Percentiles rank a stretch among this genome's conserved stretches.
These are phyloP conservation scores for Pseudotsuga menziesii DNA, from an alignment of 75 land plant species.

Conservation along the genomic window DNA sequence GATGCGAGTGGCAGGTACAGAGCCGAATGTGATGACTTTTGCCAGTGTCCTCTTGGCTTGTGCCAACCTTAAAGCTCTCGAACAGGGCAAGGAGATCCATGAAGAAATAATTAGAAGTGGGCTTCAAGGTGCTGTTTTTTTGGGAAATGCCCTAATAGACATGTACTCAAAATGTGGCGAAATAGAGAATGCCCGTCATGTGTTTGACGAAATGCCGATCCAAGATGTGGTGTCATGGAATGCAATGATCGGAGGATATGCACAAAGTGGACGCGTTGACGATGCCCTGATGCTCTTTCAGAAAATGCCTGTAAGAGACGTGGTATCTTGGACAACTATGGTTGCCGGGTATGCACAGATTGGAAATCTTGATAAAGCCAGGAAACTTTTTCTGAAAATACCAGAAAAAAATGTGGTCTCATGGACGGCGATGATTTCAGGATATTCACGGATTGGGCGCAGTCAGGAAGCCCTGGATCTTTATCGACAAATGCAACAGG, in stretches of 20 bases:
- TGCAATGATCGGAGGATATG: slow-evolving; percentile 23
- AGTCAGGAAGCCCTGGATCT: slow-evolving; percentile 50
- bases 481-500: slow-evolving; percentile 13
- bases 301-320: slow-evolving; percentile 33
- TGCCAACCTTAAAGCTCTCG: not conserved
- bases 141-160: slow-evolving; percentile 30
- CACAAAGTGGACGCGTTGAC: slow-evolving; percentile 6
- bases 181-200: slow-evolving; percentile 9
- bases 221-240: slow-evolving; percentile 34
- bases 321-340: slow-evolving; percentile 46
- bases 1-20: not conserved
- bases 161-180: slow-evolving; percentile 34
- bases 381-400: slow-evolving; percentile 42
- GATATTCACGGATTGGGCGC: slow-evolving; percentile 43
- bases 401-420: slow-evolving; percentile 32
- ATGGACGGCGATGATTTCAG: slow-evolving; percentile 58
- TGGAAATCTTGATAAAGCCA: slow-evolving; percentile 35
- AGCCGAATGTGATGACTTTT: too few relatives aligned
- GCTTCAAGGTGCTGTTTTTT: slow-evolving; percentile 12
- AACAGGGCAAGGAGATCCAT: slow-evolving; percentile 32
- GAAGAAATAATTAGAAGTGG: slow-evolving; percentile 23
- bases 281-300: slow-evolving; percentile 15
- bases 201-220: slow-evolving; percentile 30
- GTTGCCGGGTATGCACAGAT: slow-evolving; percentile 58
- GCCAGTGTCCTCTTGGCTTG: too few relatives aligned